Conservation (phyloP, 805 yeast species). For the Saccharomycopsis sp. region DNA sequence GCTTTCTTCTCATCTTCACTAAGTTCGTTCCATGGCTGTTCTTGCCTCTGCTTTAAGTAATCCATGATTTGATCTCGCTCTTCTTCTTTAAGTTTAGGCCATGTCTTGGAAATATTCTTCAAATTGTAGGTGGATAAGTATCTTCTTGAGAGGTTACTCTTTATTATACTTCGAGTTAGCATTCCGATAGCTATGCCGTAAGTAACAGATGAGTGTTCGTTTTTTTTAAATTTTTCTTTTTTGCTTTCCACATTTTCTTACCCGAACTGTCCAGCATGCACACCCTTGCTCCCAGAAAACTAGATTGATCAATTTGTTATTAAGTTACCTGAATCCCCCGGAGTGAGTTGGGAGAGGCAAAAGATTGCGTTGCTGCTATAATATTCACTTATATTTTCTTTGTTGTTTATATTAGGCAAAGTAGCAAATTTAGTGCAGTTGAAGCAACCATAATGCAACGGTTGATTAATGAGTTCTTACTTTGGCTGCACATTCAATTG, state of each 20-base stretch:
- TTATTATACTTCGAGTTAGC: neutral
- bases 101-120: constrained; percentile 27
- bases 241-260: no score
- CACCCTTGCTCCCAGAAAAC: neutral
- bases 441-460: no score
- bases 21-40: constrained; percentile 33
- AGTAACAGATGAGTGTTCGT: neutral
- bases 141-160: neutral
- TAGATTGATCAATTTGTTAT: no score
- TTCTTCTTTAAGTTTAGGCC: constrained; percentile 30
- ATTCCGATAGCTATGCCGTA: neutral
- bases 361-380: no score
- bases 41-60: constrained; percentile 32
- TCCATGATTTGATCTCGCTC: constrained; percentile 32
- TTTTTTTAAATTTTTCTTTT: neutral
- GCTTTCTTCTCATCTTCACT: constrained; percentile 49
- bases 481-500: no score
- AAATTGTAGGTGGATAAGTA: constrained; percentile 23
- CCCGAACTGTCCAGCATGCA: neutral
- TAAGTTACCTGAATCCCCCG: no score
- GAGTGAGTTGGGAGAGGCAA: no score
- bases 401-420: no score
- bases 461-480: no score
- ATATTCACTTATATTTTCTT: no score
- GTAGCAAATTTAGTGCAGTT: no score